These are phyloP conservation scores for Phalaenopsis equestris DNA, from an alignment of 106 monocot genomes.

Conservation along the genomic window DNA sequence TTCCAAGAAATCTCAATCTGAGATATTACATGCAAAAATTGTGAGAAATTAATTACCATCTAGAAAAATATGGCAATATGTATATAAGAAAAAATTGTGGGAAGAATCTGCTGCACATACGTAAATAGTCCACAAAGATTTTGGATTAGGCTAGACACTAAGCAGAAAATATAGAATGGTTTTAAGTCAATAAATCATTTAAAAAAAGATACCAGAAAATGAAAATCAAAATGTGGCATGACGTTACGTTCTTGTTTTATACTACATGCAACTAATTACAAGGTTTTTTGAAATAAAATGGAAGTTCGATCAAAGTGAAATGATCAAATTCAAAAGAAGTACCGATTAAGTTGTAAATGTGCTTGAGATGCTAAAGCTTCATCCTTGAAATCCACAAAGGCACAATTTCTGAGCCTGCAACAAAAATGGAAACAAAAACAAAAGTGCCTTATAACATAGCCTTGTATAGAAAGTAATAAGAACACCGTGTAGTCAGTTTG, in stretches of 20 bases:
- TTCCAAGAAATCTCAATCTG: constrained; percentile 84
- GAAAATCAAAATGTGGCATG: not conserved
- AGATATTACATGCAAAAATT: not conserved
- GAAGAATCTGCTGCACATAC: not conserved
- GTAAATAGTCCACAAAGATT: no score
- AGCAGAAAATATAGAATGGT: no score
- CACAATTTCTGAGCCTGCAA: constrained; percentile 77
- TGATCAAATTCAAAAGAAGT: not conserved
- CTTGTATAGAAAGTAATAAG: not conserved
- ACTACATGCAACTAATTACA: not conserved
- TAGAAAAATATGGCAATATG: not conserved
- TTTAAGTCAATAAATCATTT: not conserved
- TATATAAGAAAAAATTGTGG: not conserved
- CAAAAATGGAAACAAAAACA: not conserved
- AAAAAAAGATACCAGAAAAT: not conserved
- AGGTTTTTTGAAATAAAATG: not conserved
- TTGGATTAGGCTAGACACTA: no score
- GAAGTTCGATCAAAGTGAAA: not conserved
- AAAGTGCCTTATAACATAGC: not conserved
- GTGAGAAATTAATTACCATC: not conserved
- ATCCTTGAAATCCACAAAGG: constrained; percentile 88
- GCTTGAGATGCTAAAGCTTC: constrained; percentile 67
- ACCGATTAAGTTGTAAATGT: constrained; percentile 83
- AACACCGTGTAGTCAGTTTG: no score
- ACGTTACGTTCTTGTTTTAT: not conserved